Base-by-base conservation (phyloP, 78 protist genomes). In the Creolimax fragrantissima region DNA sequence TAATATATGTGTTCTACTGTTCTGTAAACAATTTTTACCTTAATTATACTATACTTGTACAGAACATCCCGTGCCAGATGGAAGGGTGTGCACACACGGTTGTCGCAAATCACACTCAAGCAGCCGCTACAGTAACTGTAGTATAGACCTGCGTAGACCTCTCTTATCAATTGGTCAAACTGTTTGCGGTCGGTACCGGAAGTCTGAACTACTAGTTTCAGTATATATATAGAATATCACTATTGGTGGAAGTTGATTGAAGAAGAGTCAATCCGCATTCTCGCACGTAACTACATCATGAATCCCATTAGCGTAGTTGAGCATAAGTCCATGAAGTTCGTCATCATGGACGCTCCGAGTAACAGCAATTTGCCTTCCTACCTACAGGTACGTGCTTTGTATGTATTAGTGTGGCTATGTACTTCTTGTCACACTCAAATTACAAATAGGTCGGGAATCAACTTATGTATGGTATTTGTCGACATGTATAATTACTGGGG, bases 271-370 rank as follows among this genome's bases (percentile, higher is more conserved):
- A n/a, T n/a, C n/a, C n/a, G n/a, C n/a, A n/a, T n/a, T n/a, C n/a
- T n/a, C n/a, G n/a, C n/a, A n/a, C n/a, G n/a, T n/a, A n/a, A n/a
- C n/a, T n/a, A n/a, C n/a, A n/a, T 32, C 24, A 58, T 58, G 86
- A 91, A 81, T 43, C 85, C 93, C 1, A 85, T 88, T 35, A 35
- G 84, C 35, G 4, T 84, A 7, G n/a, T 91, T 4, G 93, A 84
- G 90, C n/a, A 44, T 5, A 42, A 44, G 44, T 3, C 6, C 24
- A 44, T 84, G 85, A 37, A 35, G 84, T 91, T 91, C 83, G 35
- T 91, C 35, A 84, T 91, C 32, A 84, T 84, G 89, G 93, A 91
- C 83, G 93, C 93, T 17, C 93, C 93, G 39, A 44, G 84, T 81
- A 88, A 91, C 43, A 35, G 74, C 3, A 91, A 81, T 44, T 81